Percentiles rank a stretch among this genome's conserved stretches.
Conservation (phyloP, 2,329 filamentous ascomycete genomes). For the Ophiostoma quercus region DNA sequence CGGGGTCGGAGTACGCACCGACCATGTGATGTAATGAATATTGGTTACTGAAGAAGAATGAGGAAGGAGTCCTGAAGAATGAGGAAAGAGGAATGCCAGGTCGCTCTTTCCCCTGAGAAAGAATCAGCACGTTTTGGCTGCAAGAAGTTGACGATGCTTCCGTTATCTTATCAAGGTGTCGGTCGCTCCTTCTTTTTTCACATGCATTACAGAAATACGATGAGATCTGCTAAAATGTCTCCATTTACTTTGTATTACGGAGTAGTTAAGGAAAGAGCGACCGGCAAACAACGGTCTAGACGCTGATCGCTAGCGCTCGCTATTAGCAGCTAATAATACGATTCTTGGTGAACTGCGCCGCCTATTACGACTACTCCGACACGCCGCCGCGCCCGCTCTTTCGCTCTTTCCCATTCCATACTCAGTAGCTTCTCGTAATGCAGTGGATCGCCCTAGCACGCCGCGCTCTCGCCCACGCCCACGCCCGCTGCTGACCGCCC, state of each 20-base stretch:
- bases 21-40: conserved; percentile 17
- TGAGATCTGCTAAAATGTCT: background rate
- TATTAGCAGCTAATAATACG: background rate
- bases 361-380: conserved; percentile 2
- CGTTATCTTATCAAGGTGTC: background rate
- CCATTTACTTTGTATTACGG: background rate
- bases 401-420: background rate
- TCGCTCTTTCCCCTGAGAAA: background rate
- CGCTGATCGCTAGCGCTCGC: background rate
- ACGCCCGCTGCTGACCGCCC: conserved; percentile 21
- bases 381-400: background rate
- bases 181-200: background rate
- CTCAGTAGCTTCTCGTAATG: background rate
- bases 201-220: background rate
- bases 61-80: background rate
- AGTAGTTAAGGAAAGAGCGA: background rate
- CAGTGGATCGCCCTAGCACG: conserved; percentile 1
- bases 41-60: background rate
- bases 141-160: background rate
- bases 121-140: background rate
- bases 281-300: conserved; percentile 2
- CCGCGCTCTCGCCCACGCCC: conserved; percentile 5
- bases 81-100: background rate
- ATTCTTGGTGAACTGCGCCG: background rate
- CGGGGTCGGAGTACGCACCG: conserved; percentile 18